These are phyloP conservation scores for Lippia alba DNA, from an alignment of 305 asterid species.

Conservation along the genomic window DNA sequence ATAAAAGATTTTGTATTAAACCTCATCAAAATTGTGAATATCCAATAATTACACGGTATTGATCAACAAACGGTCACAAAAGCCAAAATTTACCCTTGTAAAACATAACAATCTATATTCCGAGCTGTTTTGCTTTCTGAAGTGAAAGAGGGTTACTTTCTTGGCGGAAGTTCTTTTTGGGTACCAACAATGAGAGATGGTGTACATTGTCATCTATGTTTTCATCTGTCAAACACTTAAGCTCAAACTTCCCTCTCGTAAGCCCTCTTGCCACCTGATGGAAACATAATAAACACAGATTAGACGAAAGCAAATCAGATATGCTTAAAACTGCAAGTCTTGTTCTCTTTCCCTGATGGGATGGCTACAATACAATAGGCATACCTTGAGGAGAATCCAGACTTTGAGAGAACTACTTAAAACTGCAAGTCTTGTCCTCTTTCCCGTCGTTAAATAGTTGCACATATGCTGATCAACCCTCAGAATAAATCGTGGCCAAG, in stretches of 20 bases:
- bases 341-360: no score
- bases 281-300: not conserved
- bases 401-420: constrained; percentile 97
- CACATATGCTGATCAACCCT: constrained; percentile 95
- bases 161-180: constrained; percentile 56
- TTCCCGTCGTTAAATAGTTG: constrained; percentile 87
- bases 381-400: constrained; percentile 95
- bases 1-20: no score
- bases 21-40: not conserved
- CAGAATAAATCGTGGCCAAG: constrained; percentile 90
- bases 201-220: constrained; percentile 37
- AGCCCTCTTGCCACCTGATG: constrained; percentile 89
- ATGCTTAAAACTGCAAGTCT: no score
- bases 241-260: constrained; percentile 80
- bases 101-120: constrained; percentile 39
- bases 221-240: constrained; percentile 69
- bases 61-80: no score
- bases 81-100: not conserved
- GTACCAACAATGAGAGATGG: constrained; percentile 49
- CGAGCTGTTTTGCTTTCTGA: constrained; percentile 70
- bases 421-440: constrained; percentile 82
- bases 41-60: not conserved
- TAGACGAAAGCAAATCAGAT: not conserved
- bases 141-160: constrained; percentile 66
- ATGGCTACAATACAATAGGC: constrained; percentile 5